Evolutionary conservation across 257 asterid species (phyloP), one percentile per base, ranked within the genome.

Genomic region (Ehretia macrophylla): DNA sequence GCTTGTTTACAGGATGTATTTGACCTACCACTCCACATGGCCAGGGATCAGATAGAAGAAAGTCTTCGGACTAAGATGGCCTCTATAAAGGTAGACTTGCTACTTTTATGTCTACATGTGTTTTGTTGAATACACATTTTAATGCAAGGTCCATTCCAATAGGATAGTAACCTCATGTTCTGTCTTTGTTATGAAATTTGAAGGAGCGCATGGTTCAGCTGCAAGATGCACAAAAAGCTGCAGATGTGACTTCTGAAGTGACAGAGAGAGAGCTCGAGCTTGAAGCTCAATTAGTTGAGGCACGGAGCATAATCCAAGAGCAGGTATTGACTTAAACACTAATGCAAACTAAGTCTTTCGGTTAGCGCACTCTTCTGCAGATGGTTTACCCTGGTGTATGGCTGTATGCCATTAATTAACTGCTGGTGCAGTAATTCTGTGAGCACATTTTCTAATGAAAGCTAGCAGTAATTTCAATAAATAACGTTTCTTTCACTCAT

Each of bases 241-340:
- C 94, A 67, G 96, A 89, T 46, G 80, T 89, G 68, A 81, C 89
- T 57, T 78, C 96, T 42, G 99, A 93, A 55, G 99, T 73, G 59
- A 74, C 99, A 17, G 99, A 93, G 83, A 83, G 97, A 86, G 99
- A 93, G 71, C 95, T 93, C 53, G 99, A 93, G 77, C 83, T 93
- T 60, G 99, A 93, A 83, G 99, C 99, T 75, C 97, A 92, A 77
- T 97, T 92, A 54, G 99, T 88, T 14, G 99, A 92, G 86, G 99
- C 99, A 62, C 85, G 94, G 81, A 89, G 88, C 83, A 93, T 93
- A 70, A 89, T 93, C 72, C 96, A 93, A 79, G 99, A 89, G 81
- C 99, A 93, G 97, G 99, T 92, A 74, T 51, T n/a, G n/a, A n/a
- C 17, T 27, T 22, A 3, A 12, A 13, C 32, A 4, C 58, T 53